These are phyloP conservation scores for Carex scoparia DNA, from an alignment of 176 grass and related monocot species.

Conservation along the genomic window DNA sequence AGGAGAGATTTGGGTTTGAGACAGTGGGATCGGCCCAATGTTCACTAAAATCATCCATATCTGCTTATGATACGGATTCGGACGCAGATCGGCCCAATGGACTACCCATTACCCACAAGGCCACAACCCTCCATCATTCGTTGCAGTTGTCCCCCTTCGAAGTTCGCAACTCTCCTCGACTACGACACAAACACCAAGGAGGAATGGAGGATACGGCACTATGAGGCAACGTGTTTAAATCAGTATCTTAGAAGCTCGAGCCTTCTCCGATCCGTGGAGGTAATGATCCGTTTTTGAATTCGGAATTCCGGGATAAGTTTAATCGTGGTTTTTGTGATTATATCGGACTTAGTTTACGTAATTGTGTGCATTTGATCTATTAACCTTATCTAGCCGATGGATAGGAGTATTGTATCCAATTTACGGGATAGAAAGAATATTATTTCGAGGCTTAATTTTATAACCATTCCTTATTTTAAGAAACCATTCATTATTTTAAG, in stretches of 20 bases:
- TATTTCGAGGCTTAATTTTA: background rate
- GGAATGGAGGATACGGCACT: background rate
- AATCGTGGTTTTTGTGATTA: background rate
- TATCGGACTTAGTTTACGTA: background rate
- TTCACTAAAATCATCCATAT: too few relatives aligned
- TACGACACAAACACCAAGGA: background rate
- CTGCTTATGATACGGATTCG: too few relatives aligned
- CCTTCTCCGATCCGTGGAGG: background rate
- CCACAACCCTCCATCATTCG: too few relatives aligned
- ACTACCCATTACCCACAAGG: too few relatives aligned
- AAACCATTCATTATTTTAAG: too few relatives aligned
- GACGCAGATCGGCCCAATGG: too few relatives aligned
- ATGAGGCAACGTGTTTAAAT: background rate
- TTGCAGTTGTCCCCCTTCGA: background rate
- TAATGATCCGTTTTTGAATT: background rate
- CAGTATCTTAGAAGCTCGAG: background rate
- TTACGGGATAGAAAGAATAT: background rate
- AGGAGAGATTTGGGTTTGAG: too few relatives aligned
- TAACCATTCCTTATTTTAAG: background rate
- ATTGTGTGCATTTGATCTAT: background rate
- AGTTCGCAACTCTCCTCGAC: background rate
- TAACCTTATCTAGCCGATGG: background rate
- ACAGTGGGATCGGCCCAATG: too few relatives aligned
- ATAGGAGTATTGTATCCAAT: background rate
- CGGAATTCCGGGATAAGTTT: background rate